A percentile compares a stretch with the other conserved stretches of the same genome.
Evolutionary conservation across 805 yeast species (phyloP).

Genomic region (Suhomyces pyralidae): DNA sequence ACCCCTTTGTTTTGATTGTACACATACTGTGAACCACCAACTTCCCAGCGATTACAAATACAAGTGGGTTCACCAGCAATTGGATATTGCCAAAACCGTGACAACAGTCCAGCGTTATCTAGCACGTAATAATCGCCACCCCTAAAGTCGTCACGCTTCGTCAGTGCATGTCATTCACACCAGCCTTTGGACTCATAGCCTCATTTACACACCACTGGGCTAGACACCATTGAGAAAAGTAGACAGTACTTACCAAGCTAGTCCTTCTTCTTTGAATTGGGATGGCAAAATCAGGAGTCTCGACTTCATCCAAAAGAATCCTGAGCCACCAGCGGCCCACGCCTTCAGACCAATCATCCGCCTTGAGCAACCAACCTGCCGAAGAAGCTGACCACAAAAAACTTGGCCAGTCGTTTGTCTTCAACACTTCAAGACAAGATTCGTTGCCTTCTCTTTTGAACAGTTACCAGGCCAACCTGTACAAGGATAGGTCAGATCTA

Average conservation of each 20-base stretch:
- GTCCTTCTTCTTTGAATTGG: not conserved
- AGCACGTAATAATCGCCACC: not conserved
- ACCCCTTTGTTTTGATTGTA: not conserved
- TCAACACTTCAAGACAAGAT: slow-evolving; percentile 28
- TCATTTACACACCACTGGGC: not conserved
- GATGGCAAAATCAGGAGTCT: slow-evolving; percentile 16
- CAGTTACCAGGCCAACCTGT: slow-evolving; percentile 13
- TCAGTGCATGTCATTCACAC: not conserved
- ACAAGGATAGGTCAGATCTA: not conserved
- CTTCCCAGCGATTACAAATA: not conserved
- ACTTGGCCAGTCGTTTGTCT: slow-evolving; percentile 18
- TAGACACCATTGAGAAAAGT: not conserved
- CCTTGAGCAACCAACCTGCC: not conserved
- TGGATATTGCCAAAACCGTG: not conserved
- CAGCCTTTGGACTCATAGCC: not conserved
- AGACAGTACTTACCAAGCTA: not conserved
- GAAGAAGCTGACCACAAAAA: not conserved
- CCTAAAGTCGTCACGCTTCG: not conserved
- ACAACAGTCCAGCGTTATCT: not conserved
- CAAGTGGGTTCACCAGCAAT: not conserved
- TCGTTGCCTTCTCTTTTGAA: slow-evolving; percentile 25
- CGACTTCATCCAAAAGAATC: slow-evolving; percentile 8
- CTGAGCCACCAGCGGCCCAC: slow-evolving; percentile 4
- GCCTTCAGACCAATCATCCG: slow-evolving; percentile 2
- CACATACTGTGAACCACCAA: not conserved